Percentiles rank a stretch among this genome's conserved stretches.
phyloP scores from a whole-genome alignment of 2,329 filamentous ascomycete genomes.

The Gnomoniopsis sp. region DNA sequence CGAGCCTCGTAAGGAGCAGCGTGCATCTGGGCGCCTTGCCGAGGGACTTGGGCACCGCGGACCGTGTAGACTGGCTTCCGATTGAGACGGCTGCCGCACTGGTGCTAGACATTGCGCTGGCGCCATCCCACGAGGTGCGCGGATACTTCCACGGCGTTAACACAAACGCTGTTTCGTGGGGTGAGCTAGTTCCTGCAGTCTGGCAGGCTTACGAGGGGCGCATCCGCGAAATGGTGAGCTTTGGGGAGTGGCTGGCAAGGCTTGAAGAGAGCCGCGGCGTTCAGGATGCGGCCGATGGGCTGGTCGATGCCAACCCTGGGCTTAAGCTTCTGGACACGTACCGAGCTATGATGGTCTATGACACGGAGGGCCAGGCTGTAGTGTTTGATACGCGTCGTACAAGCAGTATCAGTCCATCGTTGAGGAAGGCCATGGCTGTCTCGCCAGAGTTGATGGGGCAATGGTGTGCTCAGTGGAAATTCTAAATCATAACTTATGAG shows the following conservation, averaged over 20 bases:
- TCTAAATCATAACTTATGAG: too few species aligned
- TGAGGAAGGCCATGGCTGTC: neutral
- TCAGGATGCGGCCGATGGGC: neutral
- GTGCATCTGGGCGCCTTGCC: slow-evolving; percentile 21
- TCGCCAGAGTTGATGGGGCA: neutral
- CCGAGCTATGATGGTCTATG: neutral
- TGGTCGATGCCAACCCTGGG: neutral
- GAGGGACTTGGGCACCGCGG: slow-evolving; percentile 4
- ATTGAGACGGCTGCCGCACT: slow-evolving; percentile 15
- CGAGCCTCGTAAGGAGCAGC: slow-evolving; percentile 21
- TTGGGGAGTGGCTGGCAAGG: neutral
- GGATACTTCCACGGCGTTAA: neutral
- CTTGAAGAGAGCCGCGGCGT: neutral
- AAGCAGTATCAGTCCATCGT: neutral
- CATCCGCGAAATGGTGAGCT: neutral
- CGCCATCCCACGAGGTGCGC: neutral
- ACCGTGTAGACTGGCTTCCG: slow-evolving; percentile 25
- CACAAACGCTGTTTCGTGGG: neutral
- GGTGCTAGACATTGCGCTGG: neutral
- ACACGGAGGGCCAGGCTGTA: neutral
- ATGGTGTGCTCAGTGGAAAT: neutral
- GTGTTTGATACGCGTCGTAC: neutral
- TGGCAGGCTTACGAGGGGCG: neutral
- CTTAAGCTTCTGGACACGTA: neutral
- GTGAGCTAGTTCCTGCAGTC: neutral